Evolutionary conservation across 1,284 basidiomycete species (phyloP).

Genomic region (Mycosarcoma mackinlayi): DNA sequence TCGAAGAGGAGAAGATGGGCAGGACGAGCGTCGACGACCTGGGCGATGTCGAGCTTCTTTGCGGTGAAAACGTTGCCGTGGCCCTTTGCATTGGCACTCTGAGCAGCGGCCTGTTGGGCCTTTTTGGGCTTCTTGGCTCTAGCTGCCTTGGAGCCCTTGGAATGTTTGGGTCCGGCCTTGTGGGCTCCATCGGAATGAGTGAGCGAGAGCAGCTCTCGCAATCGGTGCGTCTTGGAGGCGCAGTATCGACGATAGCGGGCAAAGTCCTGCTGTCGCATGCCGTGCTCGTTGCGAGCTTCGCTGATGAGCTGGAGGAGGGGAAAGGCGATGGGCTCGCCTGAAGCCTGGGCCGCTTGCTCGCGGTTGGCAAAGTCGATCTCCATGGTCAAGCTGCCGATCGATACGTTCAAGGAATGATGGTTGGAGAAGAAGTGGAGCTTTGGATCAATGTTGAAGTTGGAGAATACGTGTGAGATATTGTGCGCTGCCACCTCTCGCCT

Average conservation of each 20-base stretch:
- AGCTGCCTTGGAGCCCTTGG: conserved; percentile 35
- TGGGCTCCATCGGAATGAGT: conserved; percentile 73
- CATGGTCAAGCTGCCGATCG: conserved; percentile 12
- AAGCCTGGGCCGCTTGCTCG: conserved; percentile 25
- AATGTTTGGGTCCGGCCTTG: conserved; percentile 26
- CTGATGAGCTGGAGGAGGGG: conserved; percentile 83
- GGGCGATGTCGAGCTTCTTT: conserved; percentile 51
- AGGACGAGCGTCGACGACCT: conserved; percentile 50
- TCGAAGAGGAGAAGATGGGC: conserved; percentile 82
- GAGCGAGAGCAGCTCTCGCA: conserved; percentile 82
- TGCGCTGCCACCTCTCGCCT: conserved; percentile 20
- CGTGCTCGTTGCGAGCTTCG: conserved; percentile 89
- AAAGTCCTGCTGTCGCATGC: conserved; percentile 87
- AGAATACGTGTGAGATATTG: too few relatives aligned
- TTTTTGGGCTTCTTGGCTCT: conserved; percentile 54
- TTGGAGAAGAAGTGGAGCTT: neutral
- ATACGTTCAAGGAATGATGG: neutral
- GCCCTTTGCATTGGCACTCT: conserved; percentile 70
- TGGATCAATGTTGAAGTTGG: neutral
- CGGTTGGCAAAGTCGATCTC: conserved; percentile 38
- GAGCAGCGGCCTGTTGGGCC: conserved; percentile 47
- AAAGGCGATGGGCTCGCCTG: conserved; percentile 41
- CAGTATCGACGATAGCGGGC: conserved; percentile 88
- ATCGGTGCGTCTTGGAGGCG: conserved; percentile 85
- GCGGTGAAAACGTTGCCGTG: conserved; percentile 84